Conservation (phyloP, 1,284 basidiomycete genomes). For the Sanghuangporus sanghuang region DNA sequence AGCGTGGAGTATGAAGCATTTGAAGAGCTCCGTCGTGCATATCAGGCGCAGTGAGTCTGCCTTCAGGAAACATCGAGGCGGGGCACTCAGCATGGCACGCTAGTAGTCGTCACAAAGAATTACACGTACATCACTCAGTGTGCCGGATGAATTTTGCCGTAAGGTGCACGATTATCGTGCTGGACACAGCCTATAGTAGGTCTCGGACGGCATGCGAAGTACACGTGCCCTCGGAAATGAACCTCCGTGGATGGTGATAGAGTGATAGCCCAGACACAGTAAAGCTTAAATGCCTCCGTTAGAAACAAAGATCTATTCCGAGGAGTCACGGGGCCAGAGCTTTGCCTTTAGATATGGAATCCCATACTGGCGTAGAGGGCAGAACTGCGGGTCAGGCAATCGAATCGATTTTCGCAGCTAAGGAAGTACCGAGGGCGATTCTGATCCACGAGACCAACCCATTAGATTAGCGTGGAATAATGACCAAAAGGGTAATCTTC, state of each 20-base stretch:
- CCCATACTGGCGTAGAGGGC: background rate
- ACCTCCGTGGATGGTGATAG: background rate
- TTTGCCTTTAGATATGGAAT: background rate
- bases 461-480: background rate
- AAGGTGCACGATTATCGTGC: constrained; percentile 8
- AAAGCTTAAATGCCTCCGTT: background rate
- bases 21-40: constrained; percentile 11
- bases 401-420: background rate
- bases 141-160: background rate
- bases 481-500: background rate
- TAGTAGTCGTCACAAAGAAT: constrained; percentile 7
- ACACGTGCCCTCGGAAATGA: constrained; percentile 14
- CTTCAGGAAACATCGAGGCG: constrained; percentile 18
- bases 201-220: background rate
- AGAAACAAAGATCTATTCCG: background rate
- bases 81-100: background rate
- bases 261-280: background rate
- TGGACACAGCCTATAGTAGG: background rate
- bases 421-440: background rate
- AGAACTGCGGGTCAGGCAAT: too few relatives aligned
- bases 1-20: constrained; percentile 3
- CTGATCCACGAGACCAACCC: constrained; percentile 9
- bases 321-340: background rate
- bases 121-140: background rate
- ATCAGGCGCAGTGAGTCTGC: constrained; percentile 12